Evolutionary conservation across 1,139 yeast species (phyloP), one percentile per base, ranked within the genome.

Genomic region (Geotrichum fermentans): DNA sequence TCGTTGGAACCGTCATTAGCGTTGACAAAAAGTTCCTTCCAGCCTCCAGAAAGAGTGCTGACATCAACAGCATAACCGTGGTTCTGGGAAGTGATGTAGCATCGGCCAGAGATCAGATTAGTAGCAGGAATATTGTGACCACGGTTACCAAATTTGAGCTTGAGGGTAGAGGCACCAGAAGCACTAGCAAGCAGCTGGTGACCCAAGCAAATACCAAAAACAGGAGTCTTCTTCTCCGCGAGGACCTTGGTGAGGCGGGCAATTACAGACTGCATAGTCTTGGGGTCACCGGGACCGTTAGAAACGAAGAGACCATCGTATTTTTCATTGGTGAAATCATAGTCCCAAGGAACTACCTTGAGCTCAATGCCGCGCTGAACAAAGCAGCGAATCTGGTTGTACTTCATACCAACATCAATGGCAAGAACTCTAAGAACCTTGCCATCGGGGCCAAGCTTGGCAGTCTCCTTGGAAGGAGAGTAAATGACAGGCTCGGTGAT

Each of bases 271-370:
- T 79, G 67, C 81, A 94, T 77, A 52, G 85, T 87, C 40, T 95
- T 79, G 52, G 99, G 99, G 72, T 94, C 97, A 78, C 99, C 99
- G 38, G 99, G 99, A 74, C 99, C 99, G 70, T 94, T 94, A 52
- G 97, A 89, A 58, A 92, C 77, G 70, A 94, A 94, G 62, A 94
- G 75, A 73, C 98, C 99, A 68, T 94, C 97, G 66, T 84, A 94
- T 65, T 87, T 92, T 54, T 69, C 69, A 22, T 55, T 55, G 13
- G 33, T n/a, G 66, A 85, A 83, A 69, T 90, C 96, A 65, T 89
- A 80, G 67, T 94, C 83, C 92, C 95, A 92, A 54, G 98, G 98
- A 45, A 94, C 97, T 52, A 94, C 97, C 66, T 82, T 80, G 61
- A 94, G 75, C 71, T 94, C 97, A 51, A 94, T 96, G 64, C 99